Evolutionary conservation across 768 basidiomycete genomes (phyloP).

Genomic region (Kwoniella sp.): DNA sequence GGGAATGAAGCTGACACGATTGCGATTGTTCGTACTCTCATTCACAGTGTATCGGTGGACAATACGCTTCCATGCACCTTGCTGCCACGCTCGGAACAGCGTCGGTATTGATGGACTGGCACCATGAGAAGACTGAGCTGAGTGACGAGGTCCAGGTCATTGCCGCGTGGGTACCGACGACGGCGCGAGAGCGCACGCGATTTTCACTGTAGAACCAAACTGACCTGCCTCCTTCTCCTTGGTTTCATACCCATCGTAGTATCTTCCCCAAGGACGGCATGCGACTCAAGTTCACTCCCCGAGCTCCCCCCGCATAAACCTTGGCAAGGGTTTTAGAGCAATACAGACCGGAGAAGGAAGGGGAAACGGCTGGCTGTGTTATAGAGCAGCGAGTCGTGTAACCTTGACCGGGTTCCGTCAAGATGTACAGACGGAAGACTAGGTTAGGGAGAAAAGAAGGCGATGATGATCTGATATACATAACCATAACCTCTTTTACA

Average conservation of each 20-base stretch:
- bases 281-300: slow-evolving; percentile 73
- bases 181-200: not conserved
- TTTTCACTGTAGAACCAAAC: no score
- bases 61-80: slow-evolving; percentile 92
- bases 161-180: slow-evolving; percentile 65
- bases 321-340: no score
- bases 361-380: not conserved
- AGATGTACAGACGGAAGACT: no score
- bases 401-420: no score
- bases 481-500: no score
- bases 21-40: not conserved
- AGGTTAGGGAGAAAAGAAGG: no score
- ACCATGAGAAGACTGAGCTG: slow-evolving; percentile 77
- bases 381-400: no score
- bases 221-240: no score
- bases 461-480: no score
- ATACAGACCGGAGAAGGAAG: no score
- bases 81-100: slow-evolving; percentile 83
- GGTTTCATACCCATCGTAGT: slow-evolving; percentile 32
- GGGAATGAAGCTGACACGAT: not conserved
- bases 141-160: slow-evolving; percentile 88
- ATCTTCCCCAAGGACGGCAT: slow-evolving; percentile 95
- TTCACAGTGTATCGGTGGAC: slow-evolving; percentile 77
- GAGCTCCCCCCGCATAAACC: slow-evolving; percentile 54
- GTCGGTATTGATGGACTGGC: slow-evolving; percentile 75